phyloP scores from a whole-genome alignment of 164 flowering plant genomes.

The Houttuynia cordata region DNA sequence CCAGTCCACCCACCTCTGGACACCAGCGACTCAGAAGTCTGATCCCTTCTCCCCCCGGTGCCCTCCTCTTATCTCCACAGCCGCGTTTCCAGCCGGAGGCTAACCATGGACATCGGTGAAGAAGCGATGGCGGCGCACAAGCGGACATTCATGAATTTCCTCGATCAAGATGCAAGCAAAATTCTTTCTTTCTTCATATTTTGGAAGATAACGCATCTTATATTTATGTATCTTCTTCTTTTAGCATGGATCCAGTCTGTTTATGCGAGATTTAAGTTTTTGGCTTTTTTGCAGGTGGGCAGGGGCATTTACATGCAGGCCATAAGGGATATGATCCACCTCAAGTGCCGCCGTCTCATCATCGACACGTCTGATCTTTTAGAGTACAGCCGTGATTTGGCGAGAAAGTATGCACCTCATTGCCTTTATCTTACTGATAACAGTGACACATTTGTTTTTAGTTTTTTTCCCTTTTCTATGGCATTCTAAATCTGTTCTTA shows the following conservation, averaged over 20 bases:
- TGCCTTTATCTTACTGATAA: neutral
- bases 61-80: no score
- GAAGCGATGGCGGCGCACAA: constrained; percentile 54
- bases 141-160: constrained; percentile 55
- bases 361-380: constrained; percentile 71
- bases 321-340: constrained; percentile 52
- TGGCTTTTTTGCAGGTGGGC: constrained; percentile 18
- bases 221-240: neutral
- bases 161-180: constrained; percentile 51
- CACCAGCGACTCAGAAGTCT: no score
- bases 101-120: constrained; percentile 63
- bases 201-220: neutral
- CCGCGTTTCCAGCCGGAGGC: no score
- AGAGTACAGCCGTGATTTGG: constrained; percentile 40
- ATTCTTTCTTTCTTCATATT: neutral
- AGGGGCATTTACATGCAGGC: constrained; percentile 46
- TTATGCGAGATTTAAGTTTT: neutral
- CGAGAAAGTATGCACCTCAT: constrained; percentile 35
- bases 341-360: constrained; percentile 52
- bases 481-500: neutral
- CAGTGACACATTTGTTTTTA: neutral
- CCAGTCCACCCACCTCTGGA: no score
- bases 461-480: neutral
- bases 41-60: no score
- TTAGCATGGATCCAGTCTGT: constrained; percentile 1